These are phyloP conservation scores for Phyllosticta citrichinensis DNA, from an alignment of 2,329 filamentous ascomycete species.

Conservation along the genomic window DNA sequence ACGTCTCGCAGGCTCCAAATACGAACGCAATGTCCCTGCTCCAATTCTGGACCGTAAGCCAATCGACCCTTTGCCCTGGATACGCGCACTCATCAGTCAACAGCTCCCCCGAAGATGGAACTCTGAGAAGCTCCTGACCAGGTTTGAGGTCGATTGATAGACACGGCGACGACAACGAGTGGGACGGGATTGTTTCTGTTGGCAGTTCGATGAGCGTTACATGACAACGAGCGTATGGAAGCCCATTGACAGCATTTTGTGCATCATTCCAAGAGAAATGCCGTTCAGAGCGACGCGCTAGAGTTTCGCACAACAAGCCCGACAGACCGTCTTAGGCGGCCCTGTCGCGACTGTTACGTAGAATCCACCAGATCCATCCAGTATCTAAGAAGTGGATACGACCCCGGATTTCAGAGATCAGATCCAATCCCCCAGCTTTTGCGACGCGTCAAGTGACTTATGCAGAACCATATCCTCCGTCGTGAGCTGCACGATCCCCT, in stretches of 20 bases:
- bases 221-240: no score
- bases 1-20: slow-evolving; percentile 67
- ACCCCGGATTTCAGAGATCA: background rate
- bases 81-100: background rate
- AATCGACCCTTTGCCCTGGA: background rate
- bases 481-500: no score
- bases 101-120: slow-evolving; percentile 9
- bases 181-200: background rate
- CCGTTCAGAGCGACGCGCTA: no score
- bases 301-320: no score
- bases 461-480: no score
- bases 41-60: slow-evolving; percentile 72
- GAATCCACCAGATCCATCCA: background rate
- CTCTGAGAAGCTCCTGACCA: background rate
- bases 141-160: background rate
- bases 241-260: no score
- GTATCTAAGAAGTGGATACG: background rate
- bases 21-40: slow-evolving; percentile 80
- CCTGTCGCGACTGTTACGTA: background rate
- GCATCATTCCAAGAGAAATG: no score
- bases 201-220: no score
- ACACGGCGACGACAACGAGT: background rate
- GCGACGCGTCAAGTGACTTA: no score
- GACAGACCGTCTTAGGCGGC: no score
- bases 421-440: no score